Percentiles rank a stretch among this genome's conserved stretches.
Evolutionary conservation across 73 alveolate genomes (phyloP).

Genomic region (Paramecium primaurelia): DNA sequence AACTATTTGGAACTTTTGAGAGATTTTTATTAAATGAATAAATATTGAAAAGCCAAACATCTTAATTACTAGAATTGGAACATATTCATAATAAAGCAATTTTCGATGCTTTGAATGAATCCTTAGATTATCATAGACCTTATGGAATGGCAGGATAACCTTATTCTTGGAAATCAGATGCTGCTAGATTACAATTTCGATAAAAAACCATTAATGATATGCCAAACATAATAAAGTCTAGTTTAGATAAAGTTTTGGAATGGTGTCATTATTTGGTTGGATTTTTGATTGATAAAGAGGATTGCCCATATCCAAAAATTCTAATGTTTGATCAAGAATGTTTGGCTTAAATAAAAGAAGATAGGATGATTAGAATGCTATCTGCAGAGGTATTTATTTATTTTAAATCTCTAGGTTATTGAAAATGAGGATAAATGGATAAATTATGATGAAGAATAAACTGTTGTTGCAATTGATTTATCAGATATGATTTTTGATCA

Average conservation of each 20-base stretch:
- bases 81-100: constrained; percentile 60
- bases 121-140: constrained; percentile 50
- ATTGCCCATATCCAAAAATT: constrained; percentile 48
- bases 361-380: constrained; percentile 62
- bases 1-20: not conserved
- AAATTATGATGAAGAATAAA: constrained; percentile 57
- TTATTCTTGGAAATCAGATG: constrained; percentile 47
- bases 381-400: constrained; percentile 55
- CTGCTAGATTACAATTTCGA: not conserved
- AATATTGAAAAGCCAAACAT: not conserved
- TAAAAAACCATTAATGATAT: not conserved
- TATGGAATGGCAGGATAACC: constrained; percentile 57
- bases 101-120: constrained; percentile 62
- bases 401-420: not conserved
- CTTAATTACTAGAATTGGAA: constrained; percentile 18
- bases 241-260: constrained; percentile 56
- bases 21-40: not conserved
- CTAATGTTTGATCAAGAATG: constrained; percentile 63
- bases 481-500: constrained; percentile 59
- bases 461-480: constrained; percentile 61
- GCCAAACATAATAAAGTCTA: constrained; percentile 23
- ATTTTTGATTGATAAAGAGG: constrained; percentile 61
- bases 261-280: constrained; percentile 64
- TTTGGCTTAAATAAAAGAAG: constrained; percentile 66
- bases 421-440: constrained; percentile 62